Base-by-base conservation (phyloP, 352 stramenopile genomes). In the Elongisporangium prolatum region DNA sequence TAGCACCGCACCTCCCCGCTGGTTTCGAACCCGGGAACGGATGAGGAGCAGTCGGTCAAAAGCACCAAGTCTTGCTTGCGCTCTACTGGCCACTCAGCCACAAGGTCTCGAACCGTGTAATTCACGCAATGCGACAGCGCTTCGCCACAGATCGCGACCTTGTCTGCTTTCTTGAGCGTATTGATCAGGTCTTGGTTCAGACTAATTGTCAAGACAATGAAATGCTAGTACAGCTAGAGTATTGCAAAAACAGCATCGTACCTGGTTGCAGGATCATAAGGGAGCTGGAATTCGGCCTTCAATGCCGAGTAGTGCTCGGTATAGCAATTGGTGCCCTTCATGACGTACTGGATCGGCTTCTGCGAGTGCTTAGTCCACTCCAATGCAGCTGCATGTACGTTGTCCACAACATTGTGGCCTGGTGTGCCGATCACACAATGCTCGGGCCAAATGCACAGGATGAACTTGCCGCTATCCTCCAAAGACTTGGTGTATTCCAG, bases 291-390 rank as follows among this genome's bases (percentile, higher is more conserved):
- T 60, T 99, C 97, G 16, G 96, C 96, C 53, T 84, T 74, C 11
- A 99, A 64, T 14, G 89, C 93, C 44, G 90, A 98, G 79, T 98
- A 99, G 64, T 98, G 96, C 72, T 99, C 97, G 10, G 97, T 99
- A 65, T 97, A 91, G 52, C 86, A 87, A 74, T 98, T 98, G 69
- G 78, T 84, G 53, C 97, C 97, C 72, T 99, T 98, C 49, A 89
- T 73, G 5, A 98, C 81, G 64, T 91, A 98, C 55, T 89, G 83
- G 52, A 97, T 80, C 20, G 68, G 69, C 61, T 78, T 83, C 21
- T 71, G 62, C 25, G 73, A 80, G 52, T 68, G 50, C 64, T 84
- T 83, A 50, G 78, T 84, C 95, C 95, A 98, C 34, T 89, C 70
- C 18, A 96, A 56, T 18, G 97, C 77, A 0, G 93, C 95, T 4